A percentile compares a stretch with the other conserved stretches of the same genome.
phyloP scores from a whole-genome alignment of 139 green algal genomes.

The Haematococcus sp. region DNA sequence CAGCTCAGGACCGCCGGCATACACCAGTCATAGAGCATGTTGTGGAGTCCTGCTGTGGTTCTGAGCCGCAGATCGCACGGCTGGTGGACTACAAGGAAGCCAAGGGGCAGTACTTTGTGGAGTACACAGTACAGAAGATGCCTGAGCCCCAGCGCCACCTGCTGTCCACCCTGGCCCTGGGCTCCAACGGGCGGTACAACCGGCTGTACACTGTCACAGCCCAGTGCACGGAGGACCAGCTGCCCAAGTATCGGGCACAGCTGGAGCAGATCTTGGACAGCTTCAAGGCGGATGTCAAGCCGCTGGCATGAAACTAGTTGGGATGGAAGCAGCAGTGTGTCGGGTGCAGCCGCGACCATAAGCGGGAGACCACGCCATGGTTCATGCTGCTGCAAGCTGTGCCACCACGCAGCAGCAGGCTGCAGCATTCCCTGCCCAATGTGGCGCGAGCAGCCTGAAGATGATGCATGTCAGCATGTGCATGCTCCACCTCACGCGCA shows the following conservation, averaged over 20 bases:
- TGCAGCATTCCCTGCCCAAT: too few species aligned
- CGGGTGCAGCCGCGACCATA: too few species aligned
- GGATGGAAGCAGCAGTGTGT: too few species aligned
- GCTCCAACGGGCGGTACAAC: constrained; percentile 51
- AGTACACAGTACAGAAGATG: constrained; percentile 40
- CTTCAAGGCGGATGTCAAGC: not conserved
- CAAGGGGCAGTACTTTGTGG: constrained; percentile 20
- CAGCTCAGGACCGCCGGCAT: not conserved
- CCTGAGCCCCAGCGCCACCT: constrained; percentile 36
- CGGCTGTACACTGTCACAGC: constrained; percentile 48
- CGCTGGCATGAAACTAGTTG: too few species aligned
- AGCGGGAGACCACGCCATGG: too few species aligned
- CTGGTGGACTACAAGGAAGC: constrained; percentile 28
- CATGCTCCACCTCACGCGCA: too few species aligned
- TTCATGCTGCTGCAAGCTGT: too few species aligned
- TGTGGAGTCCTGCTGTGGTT: not conserved
- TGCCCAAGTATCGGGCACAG: constrained; percentile 16
- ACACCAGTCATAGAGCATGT: not conserved
- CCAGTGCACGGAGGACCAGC: constrained; percentile 45
- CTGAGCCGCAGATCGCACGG: constrained; percentile 36
- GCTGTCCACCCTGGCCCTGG: constrained; percentile 33
- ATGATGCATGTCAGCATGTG: too few species aligned
- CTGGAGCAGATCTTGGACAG: constrained; percentile 19
- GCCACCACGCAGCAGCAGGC: too few species aligned
- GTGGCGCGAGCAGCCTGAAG: too few species aligned